Percentiles rank a stretch among this genome's conserved stretches.
phyloP scores from a whole-genome alignment of 176 grass and related monocot genomes.

The Bothriochloa decipiens region DNA sequence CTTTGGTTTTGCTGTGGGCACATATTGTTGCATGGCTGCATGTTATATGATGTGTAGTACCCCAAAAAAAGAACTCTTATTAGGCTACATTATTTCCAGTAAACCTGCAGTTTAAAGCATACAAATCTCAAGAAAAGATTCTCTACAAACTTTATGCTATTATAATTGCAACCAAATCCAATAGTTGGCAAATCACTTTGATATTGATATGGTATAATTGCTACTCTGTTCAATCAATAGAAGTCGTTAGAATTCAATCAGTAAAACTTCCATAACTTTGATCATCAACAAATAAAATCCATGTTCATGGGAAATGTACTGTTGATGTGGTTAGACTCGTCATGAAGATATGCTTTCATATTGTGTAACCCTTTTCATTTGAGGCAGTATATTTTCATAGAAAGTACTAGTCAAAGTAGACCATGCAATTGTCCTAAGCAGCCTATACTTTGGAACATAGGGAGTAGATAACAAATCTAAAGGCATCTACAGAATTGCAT shows the following conservation, averaged over 20 bases:
- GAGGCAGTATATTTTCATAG: not conserved
- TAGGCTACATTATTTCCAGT: not conserved
- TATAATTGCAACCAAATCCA: not conserved
- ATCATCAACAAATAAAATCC: not conserved
- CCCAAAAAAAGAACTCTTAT: not conserved
- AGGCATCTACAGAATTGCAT: no score
- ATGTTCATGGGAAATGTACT: not conserved
- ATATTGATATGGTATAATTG: not conserved
- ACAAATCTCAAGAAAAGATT: not conserved
- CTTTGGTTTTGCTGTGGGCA: not conserved
- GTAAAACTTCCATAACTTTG: not conserved
- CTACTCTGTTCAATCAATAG: not conserved
- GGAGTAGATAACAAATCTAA: no score
- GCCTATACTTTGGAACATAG: no score
- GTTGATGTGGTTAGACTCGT: not conserved
- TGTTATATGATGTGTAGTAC: not conserved
- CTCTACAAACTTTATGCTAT: not conserved
- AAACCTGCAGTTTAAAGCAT: conserved; percentile 10
- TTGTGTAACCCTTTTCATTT: not conserved
- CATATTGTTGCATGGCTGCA: not conserved
- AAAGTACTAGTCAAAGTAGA: not conserved
- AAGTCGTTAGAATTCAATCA: not conserved
- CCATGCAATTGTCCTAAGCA: not conserved
- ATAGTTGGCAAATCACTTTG: not conserved
- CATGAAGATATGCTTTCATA: not conserved